phyloP scores from a whole-genome alignment of 352 stramenopile species.

The Globisporangium nagaii region DNA sequence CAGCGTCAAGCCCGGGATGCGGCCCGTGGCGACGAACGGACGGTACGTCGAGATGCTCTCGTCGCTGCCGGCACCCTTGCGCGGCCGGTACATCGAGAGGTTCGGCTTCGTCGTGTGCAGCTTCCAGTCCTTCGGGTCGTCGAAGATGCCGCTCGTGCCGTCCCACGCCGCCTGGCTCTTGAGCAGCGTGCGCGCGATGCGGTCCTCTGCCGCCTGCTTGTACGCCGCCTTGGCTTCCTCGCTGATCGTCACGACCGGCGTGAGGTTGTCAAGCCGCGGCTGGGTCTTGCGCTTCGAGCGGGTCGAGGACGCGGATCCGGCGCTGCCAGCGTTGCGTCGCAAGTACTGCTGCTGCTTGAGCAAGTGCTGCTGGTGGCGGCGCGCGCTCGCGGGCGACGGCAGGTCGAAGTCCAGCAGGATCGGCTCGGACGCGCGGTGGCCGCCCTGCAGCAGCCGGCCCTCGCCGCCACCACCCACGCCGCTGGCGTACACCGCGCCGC shows the following conservation, averaged over 20 bases:
- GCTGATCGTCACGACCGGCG: slow-evolving; percentile 5
- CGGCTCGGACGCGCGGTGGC: slow-evolving; percentile 8
- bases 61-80: slow-evolving; percentile 1
- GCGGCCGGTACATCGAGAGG: slow-evolving; percentile 35
- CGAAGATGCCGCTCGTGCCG: slow-evolving; percentile 54
- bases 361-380: no score
- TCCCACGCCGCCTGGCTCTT: slow-evolving; percentile 51
- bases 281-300: slow-evolving; percentile 7
- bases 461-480: no score
- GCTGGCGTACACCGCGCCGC: neutral
- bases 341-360: no score
- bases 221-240: slow-evolving; percentile 1
- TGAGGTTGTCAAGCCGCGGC: slow-evolving; percentile 8
- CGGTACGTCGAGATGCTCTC: slow-evolving; percentile 14
- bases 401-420: slow-evolving; percentile 13
- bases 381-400: neutral
- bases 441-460: neutral
- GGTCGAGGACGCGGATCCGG: no score
- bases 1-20: slow-evolving; percentile 45
- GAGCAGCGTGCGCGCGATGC: slow-evolving; percentile 29
- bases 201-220: slow-evolving; percentile 19
- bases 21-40: slow-evolving; percentile 51
- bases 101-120: slow-evolving; percentile 51
- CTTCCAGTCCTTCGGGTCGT: slow-evolving; percentile 59
- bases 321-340: no score